Conservation (phyloP, 2,329 filamentous ascomycete species). For the Exophiala calicioides region DNA sequence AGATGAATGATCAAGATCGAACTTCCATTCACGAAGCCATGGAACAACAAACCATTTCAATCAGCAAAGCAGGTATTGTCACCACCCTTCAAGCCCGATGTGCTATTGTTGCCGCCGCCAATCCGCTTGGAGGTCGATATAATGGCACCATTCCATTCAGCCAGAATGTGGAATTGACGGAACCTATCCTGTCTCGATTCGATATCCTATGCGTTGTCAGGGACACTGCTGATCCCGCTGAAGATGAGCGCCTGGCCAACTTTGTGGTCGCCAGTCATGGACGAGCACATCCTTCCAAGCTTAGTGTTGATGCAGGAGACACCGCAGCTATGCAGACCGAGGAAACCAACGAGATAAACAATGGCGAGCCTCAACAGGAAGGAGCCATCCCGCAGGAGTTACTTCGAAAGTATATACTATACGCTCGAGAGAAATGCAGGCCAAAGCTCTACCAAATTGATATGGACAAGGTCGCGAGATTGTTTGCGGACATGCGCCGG, state of each 20-base stretch:
- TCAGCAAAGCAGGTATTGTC: conserved; percentile 97
- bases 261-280: conserved; percentile 96
- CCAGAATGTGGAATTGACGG: conserved; percentile 93
- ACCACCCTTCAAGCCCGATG: conserved; percentile 95
- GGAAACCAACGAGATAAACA: conserved; percentile 44
- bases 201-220: conserved; percentile 95
- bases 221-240: conserved; percentile 86
- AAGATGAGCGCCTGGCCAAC: conserved; percentile 88
- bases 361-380: conserved; percentile 53
- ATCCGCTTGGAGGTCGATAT: conserved; percentile 93
- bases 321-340: conserved; percentile 65
- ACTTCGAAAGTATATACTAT: conserved; percentile 93
- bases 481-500: conserved; percentile 94
- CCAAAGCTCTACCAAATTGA: conserved; percentile 98
- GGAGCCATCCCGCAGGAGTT: conserved; percentile 87
- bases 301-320: conserved; percentile 49
- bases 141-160: conserved; percentile 96
- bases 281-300: conserved; percentile 73
- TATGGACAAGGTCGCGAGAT: conserved; percentile 89
- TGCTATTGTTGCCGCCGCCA: conserved; percentile 93
- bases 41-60: conserved; percentile 99
- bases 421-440: conserved; percentile 82
- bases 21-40: conserved; percentile 99
- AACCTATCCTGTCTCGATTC: conserved; percentile 96
- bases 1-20: conserved; percentile 99